Evolutionary conservation across 148 eudicot species (phyloP), one percentile per base, ranked within the genome.

Genomic region (Fagopyrum homotropicum): DNA sequence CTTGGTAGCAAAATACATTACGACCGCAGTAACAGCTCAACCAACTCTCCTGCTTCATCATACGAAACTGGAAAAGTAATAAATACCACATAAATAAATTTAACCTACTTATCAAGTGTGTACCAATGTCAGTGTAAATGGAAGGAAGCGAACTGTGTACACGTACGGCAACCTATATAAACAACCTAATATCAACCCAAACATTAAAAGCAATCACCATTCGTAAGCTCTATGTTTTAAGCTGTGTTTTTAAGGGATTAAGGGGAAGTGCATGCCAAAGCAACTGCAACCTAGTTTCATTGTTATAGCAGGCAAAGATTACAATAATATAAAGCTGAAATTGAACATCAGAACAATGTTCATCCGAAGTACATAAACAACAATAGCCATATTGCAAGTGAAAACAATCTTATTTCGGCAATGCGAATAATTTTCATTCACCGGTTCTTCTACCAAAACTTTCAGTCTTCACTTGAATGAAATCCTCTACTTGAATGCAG

Each of bases 41-140:
- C 71, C 71, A 66, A 66, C 71, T 66, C n/a, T 46, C 71, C 12
- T 66, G 47, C 17, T 40, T 43, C 30, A 35, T 43, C 71, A 66
- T 66, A 66, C 43, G 46, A 66, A 14, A 40, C 46, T 66, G 46
- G 71, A 40, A 40, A 66, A 12, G 71, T 26, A 66, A 66, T 66
- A 66, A 66, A 66, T 66, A 40, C 46, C 71, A 66, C 17, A 30
- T 11, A 43, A 43, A 14, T 40, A 64, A 40, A 0, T 35, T 11
- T 15, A 63, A 40, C n/a, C 70, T 14, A 64, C 70, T 35, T 64
- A 30, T 64, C n/a, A 30, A 10, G n/a, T 59, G 30, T 19, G 12
- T 4, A 22, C 29, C 30, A 22, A 19, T 35, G 45, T 6, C n/a
- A 35, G 45, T 14, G 4, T 66, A 9, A 66, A 66, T 40, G 46